Evolutionary conservation across 1,284 basidiomycete genomes (phyloP), one percentile per base, ranked within the genome.

Genomic region (Xerocomus cyaneibrunnescens): DNA sequence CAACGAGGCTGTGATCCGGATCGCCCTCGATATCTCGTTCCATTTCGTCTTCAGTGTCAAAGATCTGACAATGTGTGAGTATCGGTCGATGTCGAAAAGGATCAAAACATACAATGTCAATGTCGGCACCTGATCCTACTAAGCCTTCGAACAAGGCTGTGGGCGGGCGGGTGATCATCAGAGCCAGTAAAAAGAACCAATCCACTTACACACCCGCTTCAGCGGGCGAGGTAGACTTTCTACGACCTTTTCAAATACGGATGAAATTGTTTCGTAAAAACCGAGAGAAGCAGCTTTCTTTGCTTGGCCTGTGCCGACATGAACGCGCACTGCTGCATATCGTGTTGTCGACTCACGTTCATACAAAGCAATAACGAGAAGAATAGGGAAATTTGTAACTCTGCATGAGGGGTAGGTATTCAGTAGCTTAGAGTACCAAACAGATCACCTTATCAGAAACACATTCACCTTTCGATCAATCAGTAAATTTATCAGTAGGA

Each of bases 351-450:
- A 57, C 65, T 55, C 42, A 67, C 94, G 79, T 69, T 96, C 93
- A 65, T 93, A 94, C 45, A 88, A 72, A 0, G 92, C 85, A 44
- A 97, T 93, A 12, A 76, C 56, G 19, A 97, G 71, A 35, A 97
- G 73, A n/a, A 95, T 80, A 0, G 93, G 94, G 59, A 95, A 88
- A 60, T 86, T 93, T 5, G 93, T 92, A 13, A 83, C 62, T 61
- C 93, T 88, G 58, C 61, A 42, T 21, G n/a, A 34, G 31, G 45
- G 27, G 13, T 31, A 19, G 17, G 49, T 45, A 19, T 13, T 14
- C 13, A 13, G 39, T 45, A 22, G 30, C 22, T 27, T 16, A 46
- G 16, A 22, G 45, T 36, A 45, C 16, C 31, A 63, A 12, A 43
- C 7, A 30, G 51, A 54, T 23, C 57, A 83, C 83, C 85, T 79